phyloP scores from a whole-genome alignment of 495 filamentous ascomycete species.

The Aspergillus hancockii region DNA sequence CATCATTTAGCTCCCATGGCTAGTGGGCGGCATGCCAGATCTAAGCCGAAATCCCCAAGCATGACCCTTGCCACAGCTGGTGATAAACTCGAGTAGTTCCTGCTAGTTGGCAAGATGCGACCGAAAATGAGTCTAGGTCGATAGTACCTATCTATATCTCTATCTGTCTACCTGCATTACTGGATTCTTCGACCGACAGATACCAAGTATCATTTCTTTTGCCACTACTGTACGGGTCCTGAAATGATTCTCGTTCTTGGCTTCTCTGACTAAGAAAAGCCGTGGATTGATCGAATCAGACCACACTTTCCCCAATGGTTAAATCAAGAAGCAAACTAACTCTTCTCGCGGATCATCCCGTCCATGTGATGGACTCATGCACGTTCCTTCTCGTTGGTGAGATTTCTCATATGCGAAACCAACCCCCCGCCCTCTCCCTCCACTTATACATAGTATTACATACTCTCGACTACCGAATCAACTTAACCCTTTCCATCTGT shows the following conservation, averaged over 20 bases:
- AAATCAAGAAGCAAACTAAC: no score
- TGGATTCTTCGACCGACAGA: not conserved
- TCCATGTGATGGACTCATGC: not conserved
- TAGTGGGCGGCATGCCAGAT: conserved; percentile 1
- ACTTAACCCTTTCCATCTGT: no score
- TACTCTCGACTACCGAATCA: no score
- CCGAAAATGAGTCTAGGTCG: not conserved
- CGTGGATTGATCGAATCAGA: not conserved
- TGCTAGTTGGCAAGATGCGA: not conserved
- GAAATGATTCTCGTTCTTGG: not conserved
- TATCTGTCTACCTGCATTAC: not conserved
- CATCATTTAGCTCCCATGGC: no score
- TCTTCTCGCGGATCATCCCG: not conserved
- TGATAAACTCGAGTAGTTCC: not conserved
- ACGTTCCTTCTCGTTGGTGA: not conserved
- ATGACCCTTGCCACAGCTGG: conserved; percentile 14
- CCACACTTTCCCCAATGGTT: not conserved
- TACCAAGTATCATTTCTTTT: not conserved
- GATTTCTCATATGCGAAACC: no score
- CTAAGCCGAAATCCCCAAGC: conserved; percentile 4
- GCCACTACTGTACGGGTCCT: not conserved
- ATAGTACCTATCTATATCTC: no score
- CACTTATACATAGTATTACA: not conserved
- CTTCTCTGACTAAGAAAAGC: not conserved
- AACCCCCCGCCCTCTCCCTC: not conserved